Conservation (phyloP, 2,329 filamentous ascomycete genomes). For the Monilinia fructicola region DNA sequence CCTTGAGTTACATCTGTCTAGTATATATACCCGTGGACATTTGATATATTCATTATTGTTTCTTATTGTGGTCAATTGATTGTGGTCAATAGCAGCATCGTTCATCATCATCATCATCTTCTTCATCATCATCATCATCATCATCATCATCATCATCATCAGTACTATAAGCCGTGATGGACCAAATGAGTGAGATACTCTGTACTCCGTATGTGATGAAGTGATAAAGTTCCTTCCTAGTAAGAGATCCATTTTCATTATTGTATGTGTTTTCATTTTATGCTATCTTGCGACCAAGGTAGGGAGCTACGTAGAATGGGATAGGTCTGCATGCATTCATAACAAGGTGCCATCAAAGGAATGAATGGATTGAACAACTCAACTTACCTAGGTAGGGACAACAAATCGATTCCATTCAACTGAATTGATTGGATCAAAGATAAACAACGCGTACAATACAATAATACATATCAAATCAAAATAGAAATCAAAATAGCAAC, state of each 20-base stretch:
- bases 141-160: no score
- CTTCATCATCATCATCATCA: no score
- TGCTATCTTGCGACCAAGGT: neutral
- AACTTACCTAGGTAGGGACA: neutral
- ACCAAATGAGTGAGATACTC: neutral
- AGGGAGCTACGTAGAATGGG: no score
- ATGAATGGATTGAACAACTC: neutral
- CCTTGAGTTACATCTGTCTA: no score
- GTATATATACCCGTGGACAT: no score
- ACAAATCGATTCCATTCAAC: neutral
- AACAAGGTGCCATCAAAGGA: neutral
- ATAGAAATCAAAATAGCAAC: constrained; percentile 17
- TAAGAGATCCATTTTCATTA: no score
- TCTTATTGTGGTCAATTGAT: neutral
- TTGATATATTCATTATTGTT: no score
- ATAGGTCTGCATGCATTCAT: neutral
- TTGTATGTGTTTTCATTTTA: neutral
- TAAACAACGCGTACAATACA: neutral
- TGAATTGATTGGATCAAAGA: neutral
- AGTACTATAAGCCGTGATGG: no score
- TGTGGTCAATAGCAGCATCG: constrained; percentile 1
- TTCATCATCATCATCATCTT: no score
- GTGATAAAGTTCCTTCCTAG: no score
- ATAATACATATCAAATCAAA: constrained; percentile 1
- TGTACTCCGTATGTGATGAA: no score